Evolutionary conservation across 208 protist species (phyloP), one percentile per base, ranked within the genome.

Genomic region (Trypanosomatidae sp.): DNA sequence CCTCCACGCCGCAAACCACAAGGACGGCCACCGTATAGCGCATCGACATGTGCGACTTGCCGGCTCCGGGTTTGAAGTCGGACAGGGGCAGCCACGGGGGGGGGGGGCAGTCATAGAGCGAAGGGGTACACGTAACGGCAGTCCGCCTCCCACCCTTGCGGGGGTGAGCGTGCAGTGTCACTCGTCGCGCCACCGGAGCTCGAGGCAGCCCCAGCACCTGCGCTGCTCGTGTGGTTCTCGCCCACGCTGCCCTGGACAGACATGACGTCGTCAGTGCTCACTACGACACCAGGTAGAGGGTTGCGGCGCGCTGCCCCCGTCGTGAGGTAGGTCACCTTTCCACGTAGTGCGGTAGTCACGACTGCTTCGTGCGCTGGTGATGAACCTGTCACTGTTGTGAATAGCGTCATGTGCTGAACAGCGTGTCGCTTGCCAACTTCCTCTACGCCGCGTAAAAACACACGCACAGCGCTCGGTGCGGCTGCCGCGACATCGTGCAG

Each of bases 71-170:
- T 17, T 74, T 56, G 58, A 74, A 77, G 60, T 81, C 78, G 28
- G 76, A 88, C 22, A 71, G 83, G 2, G 83, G 71, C 50, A 81
- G 59, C 74, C 83, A 85, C 70, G 77, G 80, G n/a, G 79, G 71
- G 79, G 71, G 36, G 36, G 3, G 36, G 36, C 12, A 88, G 73
- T 12, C 25, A 33, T 3, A 83, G 41, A 0, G 66, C 36, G 50
- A 88, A 88, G 12, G 58, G 73, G 69, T 75, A 73, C 47, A 65
- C 66, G 62, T 79, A 74, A 5, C 75, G 71, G 33, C 60, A 50
- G 22, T 58, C 73, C n/a, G 53, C 66, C 43, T 30, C 53, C 73
- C 66, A 60, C 41, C 25, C 30, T 19, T 47, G 70, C 49, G n/a
- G 25, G 33, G 28, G 3, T 49, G 22, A 59, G 15, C 44, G 6